Percentiles rank a stretch among this genome's conserved stretches.
Conservation (phyloP, 371 early-diverging fungal genomes). For the Rhizomucor miehei region DNA sequence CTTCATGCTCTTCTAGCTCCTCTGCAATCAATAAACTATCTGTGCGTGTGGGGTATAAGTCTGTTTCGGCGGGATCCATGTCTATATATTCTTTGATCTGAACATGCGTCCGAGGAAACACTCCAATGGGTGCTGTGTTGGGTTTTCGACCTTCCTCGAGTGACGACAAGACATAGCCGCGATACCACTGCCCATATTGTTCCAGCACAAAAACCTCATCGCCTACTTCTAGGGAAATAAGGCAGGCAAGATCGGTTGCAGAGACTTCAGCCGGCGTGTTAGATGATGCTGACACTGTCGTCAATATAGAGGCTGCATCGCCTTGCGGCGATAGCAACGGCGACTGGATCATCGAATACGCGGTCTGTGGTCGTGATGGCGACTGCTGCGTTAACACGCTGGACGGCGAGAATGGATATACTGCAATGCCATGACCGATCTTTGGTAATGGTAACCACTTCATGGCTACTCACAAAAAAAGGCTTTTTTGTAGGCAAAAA, state of each 20-base stretch:
- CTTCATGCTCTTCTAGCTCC: too few species aligned
- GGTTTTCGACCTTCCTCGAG: slow-evolving; percentile 38
- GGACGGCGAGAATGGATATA: slow-evolving; percentile 51
- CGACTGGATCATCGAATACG: slow-evolving; percentile 28
- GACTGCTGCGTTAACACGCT: slow-evolving; percentile 8
- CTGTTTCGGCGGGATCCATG: slow-evolving; percentile 24
- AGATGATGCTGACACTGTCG: slow-evolving; percentile 22
- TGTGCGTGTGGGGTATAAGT: slow-evolving; percentile 1
- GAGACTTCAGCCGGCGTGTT: slow-evolving; percentile 12
- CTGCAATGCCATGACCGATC: slow-evolving; percentile 50
- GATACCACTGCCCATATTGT: slow-evolving; percentile 58
- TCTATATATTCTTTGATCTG: slow-evolving; percentile 52
- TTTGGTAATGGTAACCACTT: slow-evolving; percentile 54
- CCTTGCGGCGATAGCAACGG: slow-evolving; percentile 24
- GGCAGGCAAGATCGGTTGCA: slow-evolving; percentile 31
- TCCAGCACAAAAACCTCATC: slow-evolving; percentile 57
- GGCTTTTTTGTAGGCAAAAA: slow-evolving; percentile 5
- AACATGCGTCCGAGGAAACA: slow-evolving; percentile 62
- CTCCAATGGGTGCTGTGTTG: slow-evolving; percentile 52
- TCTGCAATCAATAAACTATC: not conserved
- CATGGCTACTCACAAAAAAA: slow-evolving; percentile 17
- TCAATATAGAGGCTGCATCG: slow-evolving; percentile 31
- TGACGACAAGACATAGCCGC: slow-evolving; percentile 62
- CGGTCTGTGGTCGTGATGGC: slow-evolving; percentile 25
- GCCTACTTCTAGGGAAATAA: slow-evolving; percentile 52